Evolutionary conservation across 805 yeast species (phyloP), one percentile per base, ranked within the genome.

Genomic region (Naumovozyma baii): DNA sequence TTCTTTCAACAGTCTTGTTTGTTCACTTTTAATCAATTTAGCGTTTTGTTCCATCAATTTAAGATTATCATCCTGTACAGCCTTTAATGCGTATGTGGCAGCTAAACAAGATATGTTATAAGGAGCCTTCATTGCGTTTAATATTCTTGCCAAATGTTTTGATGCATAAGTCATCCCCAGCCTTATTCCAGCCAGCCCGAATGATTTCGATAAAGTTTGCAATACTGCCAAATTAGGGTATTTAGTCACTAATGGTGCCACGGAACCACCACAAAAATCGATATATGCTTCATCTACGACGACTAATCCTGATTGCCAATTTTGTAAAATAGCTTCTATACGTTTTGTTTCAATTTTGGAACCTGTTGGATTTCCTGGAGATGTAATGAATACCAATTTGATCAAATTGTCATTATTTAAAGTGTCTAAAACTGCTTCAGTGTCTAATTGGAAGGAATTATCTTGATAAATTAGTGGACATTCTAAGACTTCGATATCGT

Each of bases 281-380:
- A 92, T 74, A 58, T 92, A 92, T 0, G 98, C 98, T 62, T 92
- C 98, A 62, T 92, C 98, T 2, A 85, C 78, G 14, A 90, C 81
- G 5, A 92, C 74, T 19, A 88, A 62, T 4, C 94, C 95, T 49
- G 79, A 77, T 80, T 85, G 79, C 39, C 63, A 63, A 32, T 68
- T 64, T 3, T 61, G 46, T 39, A 80, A 55, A 2, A 83, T 52
- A 39, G 67, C 55, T 37, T 69, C 64, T 31, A 87, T 64, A 32
- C 74, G 64, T 0, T 56, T 58, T 5, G 70, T 66, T 15, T 72
- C 66, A 34, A 90, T 59, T 35, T 74, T 64, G 22, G 76, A 72
- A 9, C 82, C 96, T 0, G 98, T 90, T 29, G 98, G 98, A 59
- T 92, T 92, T 30, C 98, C 98, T 9, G 98, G 98, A 1, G 96